Conservation (phyloP, 805 yeast species). For the Yarrowia yakushimensis region DNA sequence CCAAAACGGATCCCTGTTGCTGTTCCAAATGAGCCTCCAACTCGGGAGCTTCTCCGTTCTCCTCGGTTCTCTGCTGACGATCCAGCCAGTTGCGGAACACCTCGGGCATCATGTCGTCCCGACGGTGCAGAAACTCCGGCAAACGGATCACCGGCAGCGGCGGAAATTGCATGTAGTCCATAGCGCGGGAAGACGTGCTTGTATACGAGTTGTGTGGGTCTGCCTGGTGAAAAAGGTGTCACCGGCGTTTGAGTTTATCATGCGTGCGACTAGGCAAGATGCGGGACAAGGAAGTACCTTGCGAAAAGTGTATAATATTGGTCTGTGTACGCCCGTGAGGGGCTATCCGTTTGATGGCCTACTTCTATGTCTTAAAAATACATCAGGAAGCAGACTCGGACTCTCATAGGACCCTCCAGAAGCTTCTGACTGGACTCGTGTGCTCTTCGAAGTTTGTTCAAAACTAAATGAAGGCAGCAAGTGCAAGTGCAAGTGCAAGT, state of each 20-base stretch:
- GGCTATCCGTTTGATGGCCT: background rate
- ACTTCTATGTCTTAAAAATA: too few relatives aligned
- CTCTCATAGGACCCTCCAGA: too few relatives aligned
- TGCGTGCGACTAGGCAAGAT: background rate
- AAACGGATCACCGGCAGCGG: conserved; percentile 23
- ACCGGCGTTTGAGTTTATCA: conserved; percentile 10
- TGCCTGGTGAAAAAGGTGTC: conserved; percentile 9
- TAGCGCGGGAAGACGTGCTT: background rate
- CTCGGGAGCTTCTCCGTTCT: background rate
- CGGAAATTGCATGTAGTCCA: conserved; percentile 23
- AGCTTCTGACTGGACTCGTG: too few relatives aligned
- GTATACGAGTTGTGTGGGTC: background rate
- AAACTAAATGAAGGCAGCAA: too few relatives aligned
- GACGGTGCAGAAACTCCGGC: conserved; percentile 20
- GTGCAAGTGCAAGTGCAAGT: too few relatives aligned
- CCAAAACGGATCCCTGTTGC: conserved; percentile 12
- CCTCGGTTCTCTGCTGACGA: background rate
- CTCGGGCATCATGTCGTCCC: conserved; percentile 23
- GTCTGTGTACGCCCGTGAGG: too few relatives aligned
- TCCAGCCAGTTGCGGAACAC: conserved; percentile 23
- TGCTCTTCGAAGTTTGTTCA: too few relatives aligned
- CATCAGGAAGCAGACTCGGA: too few relatives aligned
- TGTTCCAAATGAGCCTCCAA: conserved; percentile 15
- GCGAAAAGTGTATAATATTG: too few relatives aligned
- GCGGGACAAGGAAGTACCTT: background rate